Conservation (phyloP, 2,329 filamentous ascomycete genomes). For the Aaosphaeria pasadenensis region DNA sequence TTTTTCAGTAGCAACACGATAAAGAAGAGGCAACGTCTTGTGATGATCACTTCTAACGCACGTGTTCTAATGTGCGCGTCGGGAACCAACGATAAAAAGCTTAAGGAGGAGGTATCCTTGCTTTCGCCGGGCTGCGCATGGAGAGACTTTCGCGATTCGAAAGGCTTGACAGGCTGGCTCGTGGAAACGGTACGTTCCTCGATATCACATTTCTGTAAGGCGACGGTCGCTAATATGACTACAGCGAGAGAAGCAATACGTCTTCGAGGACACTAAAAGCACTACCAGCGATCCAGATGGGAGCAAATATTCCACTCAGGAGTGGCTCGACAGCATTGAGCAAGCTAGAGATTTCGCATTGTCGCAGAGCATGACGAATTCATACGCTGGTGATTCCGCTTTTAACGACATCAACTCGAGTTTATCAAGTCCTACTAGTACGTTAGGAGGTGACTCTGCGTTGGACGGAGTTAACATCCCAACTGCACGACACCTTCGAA, state of each 20-base stretch:
- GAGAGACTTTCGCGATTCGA: constrained; percentile 78
- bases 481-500: constrained; percentile 50
- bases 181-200: constrained; percentile 79
- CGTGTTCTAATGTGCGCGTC: constrained; percentile 86
- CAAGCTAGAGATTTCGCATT: constrained; percentile 80
- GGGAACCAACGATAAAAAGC: constrained; percentile 92
- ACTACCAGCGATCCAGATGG: constrained; percentile 61
- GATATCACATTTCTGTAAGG: not conserved
- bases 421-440: constrained; percentile 74
- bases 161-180: constrained; percentile 83
- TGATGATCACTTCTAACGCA: constrained; percentile 91
- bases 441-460: constrained; percentile 57
- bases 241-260: constrained; percentile 83
- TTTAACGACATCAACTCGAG: constrained; percentile 48
- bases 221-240: constrained; percentile 1
- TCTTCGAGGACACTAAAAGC: constrained; percentile 89
- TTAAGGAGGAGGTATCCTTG: constrained; percentile 88
- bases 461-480: constrained; percentile 47
- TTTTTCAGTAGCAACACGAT: constrained; percentile 90
- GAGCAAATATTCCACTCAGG: constrained; percentile 69
- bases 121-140: constrained; percentile 72
- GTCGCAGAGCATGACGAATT: constrained; percentile 65
- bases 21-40: constrained; percentile 88
- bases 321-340: constrained; percentile 90
- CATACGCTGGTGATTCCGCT: constrained; percentile 57